These are phyloP conservation scores for Sarocladium strictum DNA, from an alignment of 2,329 filamentous ascomycete genomes.

Conservation along the genomic window DNA sequence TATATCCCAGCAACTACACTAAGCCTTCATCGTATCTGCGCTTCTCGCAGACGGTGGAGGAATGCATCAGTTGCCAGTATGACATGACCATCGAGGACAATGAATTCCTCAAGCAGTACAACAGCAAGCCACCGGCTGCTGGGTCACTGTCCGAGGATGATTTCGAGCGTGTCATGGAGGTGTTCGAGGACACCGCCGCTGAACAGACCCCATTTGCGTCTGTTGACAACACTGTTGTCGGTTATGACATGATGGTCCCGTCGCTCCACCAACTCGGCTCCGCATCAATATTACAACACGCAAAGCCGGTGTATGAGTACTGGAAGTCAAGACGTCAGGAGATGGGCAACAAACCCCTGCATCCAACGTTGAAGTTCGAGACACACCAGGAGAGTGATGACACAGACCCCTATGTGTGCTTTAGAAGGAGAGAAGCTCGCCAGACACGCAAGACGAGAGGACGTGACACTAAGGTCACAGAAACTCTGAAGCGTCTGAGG, in stretches of 20 bases:
- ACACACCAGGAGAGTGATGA: conserved; percentile 92
- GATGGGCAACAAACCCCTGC: conserved; percentile 64
- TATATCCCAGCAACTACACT: conserved; percentile 74
- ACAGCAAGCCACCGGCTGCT: conserved; percentile 62
- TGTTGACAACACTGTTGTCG: conserved; percentile 80
- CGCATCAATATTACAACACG: conserved; percentile 47
- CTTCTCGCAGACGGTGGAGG: conserved; percentile 96
- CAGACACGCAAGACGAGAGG: conserved; percentile 92
- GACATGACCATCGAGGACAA: conserved; percentile 92
- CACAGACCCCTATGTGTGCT: conserved; percentile 95
- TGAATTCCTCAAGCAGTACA: conserved; percentile 76
- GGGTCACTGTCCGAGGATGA: conserved; percentile 77
- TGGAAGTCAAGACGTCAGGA: conserved; percentile 71
- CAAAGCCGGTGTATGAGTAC: conserved; percentile 80
- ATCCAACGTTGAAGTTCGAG: conserved; percentile 84
- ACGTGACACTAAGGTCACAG: conserved; percentile 86
- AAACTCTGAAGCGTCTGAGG: conserved; percentile 87
- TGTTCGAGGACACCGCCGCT: conserved; percentile 83
- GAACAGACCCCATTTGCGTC: conserved; percentile 82
- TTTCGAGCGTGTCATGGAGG: conserved; percentile 90
- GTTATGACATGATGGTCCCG: conserved; percentile 70
- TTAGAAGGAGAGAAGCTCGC: conserved; percentile 87
- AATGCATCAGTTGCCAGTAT: conserved; percentile 85
- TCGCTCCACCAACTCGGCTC: conserved; percentile 50
- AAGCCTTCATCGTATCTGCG: conserved; percentile 92